Percentiles rank a stretch among this genome's conserved stretches.
phyloP scores from a whole-genome alignment of 768 basidiomycete genomes.

The Naganishia vaughanmartiniae region DNA sequence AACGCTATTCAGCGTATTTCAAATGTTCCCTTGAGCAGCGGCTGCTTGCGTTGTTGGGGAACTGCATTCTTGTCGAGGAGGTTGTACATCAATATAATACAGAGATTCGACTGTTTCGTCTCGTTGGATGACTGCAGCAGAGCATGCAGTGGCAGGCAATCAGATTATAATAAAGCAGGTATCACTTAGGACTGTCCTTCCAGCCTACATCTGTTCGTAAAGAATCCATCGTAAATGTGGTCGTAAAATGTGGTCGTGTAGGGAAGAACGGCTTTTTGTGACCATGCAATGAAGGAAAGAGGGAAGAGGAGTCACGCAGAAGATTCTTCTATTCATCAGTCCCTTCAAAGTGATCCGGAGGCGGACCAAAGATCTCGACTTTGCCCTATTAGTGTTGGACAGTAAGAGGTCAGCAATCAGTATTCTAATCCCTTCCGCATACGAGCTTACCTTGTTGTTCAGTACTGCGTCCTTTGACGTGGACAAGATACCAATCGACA shows the following conservation, averaged over 20 bases:
- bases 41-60: neutral
- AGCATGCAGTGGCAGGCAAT: neutral
- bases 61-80: neutral
- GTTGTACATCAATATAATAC: slow-evolving; percentile 3
- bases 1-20: slow-evolving; percentile 3
- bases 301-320: neutral
- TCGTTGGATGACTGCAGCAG: neutral
- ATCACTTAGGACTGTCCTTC: neutral
- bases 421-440: neutral
- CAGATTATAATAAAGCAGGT: neutral
- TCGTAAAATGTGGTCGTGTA: neutral
- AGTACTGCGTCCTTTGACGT: slow-evolving; percentile 57
- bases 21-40: neutral
- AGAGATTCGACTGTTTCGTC: neutral
- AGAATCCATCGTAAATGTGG: neutral
- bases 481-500: slow-evolving; percentile 59
- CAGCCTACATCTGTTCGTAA: neutral
- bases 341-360: slow-evolving; percentile 38
- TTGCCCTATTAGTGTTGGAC: slow-evolving; percentile 38
- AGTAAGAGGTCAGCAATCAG: neutral
- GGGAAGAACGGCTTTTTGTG: neutral
- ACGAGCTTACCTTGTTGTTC: slow-evolving; percentile 39
- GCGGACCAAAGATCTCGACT: slow-evolving; percentile 48
- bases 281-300: neutral
- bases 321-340: slow-evolving; percentile 22